A percentile compares a stretch with the other conserved stretches of the same genome.
Conservation (phyloP, 495 filamentous ascomycete genomes). For the Oidiodendron maius region DNA sequence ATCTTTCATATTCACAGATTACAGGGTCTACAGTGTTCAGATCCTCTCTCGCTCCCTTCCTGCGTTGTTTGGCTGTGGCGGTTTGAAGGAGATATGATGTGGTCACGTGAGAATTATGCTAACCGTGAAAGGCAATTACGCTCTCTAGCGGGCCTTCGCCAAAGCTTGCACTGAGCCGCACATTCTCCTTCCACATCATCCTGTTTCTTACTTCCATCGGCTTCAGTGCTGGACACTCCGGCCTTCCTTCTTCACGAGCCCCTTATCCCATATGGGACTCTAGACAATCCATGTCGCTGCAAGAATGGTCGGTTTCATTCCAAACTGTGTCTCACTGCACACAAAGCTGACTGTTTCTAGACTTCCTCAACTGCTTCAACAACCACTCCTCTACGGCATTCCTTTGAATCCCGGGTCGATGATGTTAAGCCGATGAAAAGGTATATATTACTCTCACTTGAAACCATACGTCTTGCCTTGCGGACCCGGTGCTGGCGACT, state of each 20-base stretch:
- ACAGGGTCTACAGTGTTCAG: background rate
- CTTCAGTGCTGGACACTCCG: slow-evolving; percentile 22
- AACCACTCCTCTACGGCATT: slow-evolving; percentile 20
- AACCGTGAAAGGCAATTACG: background rate
- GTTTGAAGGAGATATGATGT: background rate
- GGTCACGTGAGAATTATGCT: background rate
- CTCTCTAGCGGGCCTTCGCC: background rate
- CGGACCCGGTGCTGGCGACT: background rate
- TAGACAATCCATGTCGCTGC: slow-evolving; percentile 13
- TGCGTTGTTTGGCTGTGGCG: background rate
- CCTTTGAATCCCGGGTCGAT: slow-evolving; percentile 74
- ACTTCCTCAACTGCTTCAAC: slow-evolving; percentile 26
- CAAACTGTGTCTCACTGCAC: background rate
- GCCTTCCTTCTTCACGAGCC: slow-evolving; percentile 3
- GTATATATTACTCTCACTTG: slow-evolving; percentile 48
- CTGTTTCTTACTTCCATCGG: slow-evolving; percentile 1
- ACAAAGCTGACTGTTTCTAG: slow-evolving; percentile 6
- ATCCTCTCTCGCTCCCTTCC: background rate
- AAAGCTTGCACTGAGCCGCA: background rate
- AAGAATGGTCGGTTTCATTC: slow-evolving; percentile 19
- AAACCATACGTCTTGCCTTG: background rate
- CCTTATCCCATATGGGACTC: slow-evolving; percentile 13
- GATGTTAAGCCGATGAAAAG: slow-evolving; percentile 84
- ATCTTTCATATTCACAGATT: slow-evolving; percentile 10
- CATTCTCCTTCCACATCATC: slow-evolving; percentile 5